Base-by-base conservation (phyloP, 805 yeast genomes). In the Zygosaccharomyces gambellarensis region DNA sequence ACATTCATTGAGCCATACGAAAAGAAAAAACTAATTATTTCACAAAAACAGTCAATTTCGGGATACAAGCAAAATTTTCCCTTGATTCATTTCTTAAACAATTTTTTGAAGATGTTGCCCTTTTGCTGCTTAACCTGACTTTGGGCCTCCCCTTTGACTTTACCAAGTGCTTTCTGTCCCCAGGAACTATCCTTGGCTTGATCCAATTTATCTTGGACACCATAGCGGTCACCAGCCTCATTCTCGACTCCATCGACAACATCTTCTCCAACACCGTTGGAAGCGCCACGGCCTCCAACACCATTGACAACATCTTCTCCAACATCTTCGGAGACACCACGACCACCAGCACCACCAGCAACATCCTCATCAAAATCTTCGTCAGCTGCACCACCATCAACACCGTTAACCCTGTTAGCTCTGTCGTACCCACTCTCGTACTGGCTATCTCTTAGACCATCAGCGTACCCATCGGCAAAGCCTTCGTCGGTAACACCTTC, bases 101-200 rank as follows among this genome's bases (percentile, higher is more conserved):
- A 47, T 30, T 48, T 54, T 31, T 51, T 49, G 39, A 49, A 36
- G 22, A 49, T 49, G 28, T 39, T 48, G 45, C 46, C 29, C 36
- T 48, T 47, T 43, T 49, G 36, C 43, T 39, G 39, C 44, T 49
- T 40, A 29, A 45, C 14, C 21, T 30, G 43, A 14, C 28, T 31
- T 23, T 39, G 29, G 12, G 39, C 36, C 25, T 21, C 28, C 9
- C 23, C 29, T 39, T 38, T 36, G 23, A 50, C 36, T 36, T 39
- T 46, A 39, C 32, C 32, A 22, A 32, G 31, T 19, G 40, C 38
- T 19, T 36, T 39, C 22, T 43, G 39, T 25, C 31, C 45, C 21
- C 19, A 10, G 10, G 40, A 22, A 28, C 36, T 19, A 14, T 42
- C 45, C 21, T 31, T 34, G 23, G 45, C 45, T 25, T 27, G 29